Conservation (phyloP, 768 basidiomycete genomes). For the Fomitopsis serialis region DNA sequence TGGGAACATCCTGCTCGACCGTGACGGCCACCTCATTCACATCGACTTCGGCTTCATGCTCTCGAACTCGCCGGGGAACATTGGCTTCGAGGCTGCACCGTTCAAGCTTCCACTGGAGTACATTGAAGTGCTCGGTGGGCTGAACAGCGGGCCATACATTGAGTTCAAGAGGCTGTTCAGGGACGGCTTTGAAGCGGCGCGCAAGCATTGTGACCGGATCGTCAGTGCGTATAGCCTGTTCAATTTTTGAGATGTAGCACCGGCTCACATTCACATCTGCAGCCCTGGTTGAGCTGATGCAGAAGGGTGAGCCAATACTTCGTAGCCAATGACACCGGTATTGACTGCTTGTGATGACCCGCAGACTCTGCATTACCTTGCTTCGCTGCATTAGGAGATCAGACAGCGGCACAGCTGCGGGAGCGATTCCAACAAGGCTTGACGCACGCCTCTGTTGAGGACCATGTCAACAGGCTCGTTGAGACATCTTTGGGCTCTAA, state of each 20-base stretch:
- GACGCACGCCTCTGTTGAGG: conserved; percentile 78
- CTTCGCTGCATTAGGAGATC: conserved; percentile 85
- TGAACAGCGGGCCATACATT: conserved; percentile 64
- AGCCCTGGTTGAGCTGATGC: conserved; percentile 95
- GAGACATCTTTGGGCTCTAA: conserved; percentile 87
- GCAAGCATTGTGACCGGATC: conserved; percentile 96
- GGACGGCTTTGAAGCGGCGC: conserved; percentile 87
- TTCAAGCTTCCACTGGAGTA: conserved; percentile 97
- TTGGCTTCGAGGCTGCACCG: conserved; percentile 98
- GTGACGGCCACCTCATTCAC: conserved; percentile 91
- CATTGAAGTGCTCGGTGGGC: conserved; percentile 90
- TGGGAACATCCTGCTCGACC: conserved; percentile 94
- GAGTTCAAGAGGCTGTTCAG: conserved; percentile 88
- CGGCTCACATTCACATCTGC: neutral
- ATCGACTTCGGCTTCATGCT: conserved; percentile 99
- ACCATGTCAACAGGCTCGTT: conserved; percentile 86
- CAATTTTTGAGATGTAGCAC: neutral
- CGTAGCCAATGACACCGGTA: neutral
- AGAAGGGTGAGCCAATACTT: conserved; percentile 59
- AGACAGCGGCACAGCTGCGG: conserved; percentile 81
- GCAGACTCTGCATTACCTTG: conserved; percentile 87
- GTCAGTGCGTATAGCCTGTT: conserved; percentile 54
- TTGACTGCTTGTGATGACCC: conserved; percentile 4
- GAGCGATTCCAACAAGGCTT: conserved; percentile 93
- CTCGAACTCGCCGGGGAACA: conserved; percentile 93